Evolutionary conservation across 1,284 basidiomycete genomes (phyloP).

Genomic region (Pseudozyma tsukubaensis): DNA sequence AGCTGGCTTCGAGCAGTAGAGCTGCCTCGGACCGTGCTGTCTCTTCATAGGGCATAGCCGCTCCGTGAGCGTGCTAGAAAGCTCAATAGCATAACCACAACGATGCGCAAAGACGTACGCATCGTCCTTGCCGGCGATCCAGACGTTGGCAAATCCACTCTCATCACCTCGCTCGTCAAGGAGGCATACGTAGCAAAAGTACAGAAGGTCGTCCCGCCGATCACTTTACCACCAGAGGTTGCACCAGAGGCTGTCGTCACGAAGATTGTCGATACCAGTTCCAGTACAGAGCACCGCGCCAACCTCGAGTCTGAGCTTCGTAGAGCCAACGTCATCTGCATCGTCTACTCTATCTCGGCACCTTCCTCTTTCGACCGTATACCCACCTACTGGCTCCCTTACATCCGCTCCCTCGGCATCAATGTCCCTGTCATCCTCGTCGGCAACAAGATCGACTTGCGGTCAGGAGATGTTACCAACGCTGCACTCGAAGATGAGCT

Average conservation of each 20-base stretch:
- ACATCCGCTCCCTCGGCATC: constrained; percentile 89
- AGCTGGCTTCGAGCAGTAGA: background rate
- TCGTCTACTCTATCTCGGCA: constrained; percentile 93
- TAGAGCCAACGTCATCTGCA: constrained; percentile 95
- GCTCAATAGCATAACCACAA: background rate
- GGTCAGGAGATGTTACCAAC: constrained; percentile 91
- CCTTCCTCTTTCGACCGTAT: constrained; percentile 95
- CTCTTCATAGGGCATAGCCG: constrained; percentile 13
- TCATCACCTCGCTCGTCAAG: constrained; percentile 74
- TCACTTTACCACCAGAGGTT: constrained; percentile 65
- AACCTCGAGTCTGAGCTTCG: constrained; percentile 94
- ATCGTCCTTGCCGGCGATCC: constrained; percentile 94
- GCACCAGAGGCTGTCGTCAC: constrained; percentile 65
- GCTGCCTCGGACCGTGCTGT: too few relatives aligned
- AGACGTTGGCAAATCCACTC: constrained; percentile 70
- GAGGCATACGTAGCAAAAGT: constrained; percentile 91
- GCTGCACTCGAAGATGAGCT: constrained; percentile 84
- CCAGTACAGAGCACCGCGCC: constrained; percentile 77
- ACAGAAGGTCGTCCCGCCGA: constrained; percentile 69
- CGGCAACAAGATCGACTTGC: constrained; percentile 96
- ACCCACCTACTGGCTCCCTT: constrained; percentile 98
- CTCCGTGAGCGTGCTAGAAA: constrained; percentile 25
- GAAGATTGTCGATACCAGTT: constrained; percentile 66
- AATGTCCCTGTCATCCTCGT: constrained; percentile 96
- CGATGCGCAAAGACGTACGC: constrained; percentile 86